Percentiles rank a stretch among this genome's conserved stretches.
Conservation (phyloP, 305 asterid genomes). For the Andrographis paniculata region DNA sequence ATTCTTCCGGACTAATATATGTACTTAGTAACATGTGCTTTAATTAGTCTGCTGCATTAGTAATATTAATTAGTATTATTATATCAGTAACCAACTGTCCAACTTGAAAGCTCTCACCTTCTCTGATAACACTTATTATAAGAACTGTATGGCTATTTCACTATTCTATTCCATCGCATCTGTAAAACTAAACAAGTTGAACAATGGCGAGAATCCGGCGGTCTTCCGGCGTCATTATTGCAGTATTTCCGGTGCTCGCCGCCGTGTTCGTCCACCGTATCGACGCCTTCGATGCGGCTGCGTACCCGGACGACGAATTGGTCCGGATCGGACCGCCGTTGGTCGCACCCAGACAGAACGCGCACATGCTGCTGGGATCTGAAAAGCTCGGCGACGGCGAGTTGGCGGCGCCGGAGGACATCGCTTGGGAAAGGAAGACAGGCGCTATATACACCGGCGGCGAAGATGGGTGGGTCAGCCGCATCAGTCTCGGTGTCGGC, state of each 20-base stretch:
- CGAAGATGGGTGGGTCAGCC: constrained; percentile 69
- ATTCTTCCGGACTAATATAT: too few relatives aligned
- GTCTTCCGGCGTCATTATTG: constrained; percentile 1
- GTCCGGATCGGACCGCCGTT: constrained; percentile 19
- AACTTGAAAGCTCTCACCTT: too few relatives aligned
- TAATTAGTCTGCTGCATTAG: too few relatives aligned
- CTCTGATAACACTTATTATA: too few relatives aligned
- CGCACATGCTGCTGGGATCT: constrained; percentile 39
- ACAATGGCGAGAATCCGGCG: too few relatives aligned
- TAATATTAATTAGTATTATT: too few relatives aligned
- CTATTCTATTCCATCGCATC: too few relatives aligned
- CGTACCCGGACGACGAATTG: constrained; percentile 37
- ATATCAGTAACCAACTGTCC: too few relatives aligned
- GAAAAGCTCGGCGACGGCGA: constrained; percentile 57
- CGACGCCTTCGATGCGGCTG: constrained; percentile 56
- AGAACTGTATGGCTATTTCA: too few relatives aligned
- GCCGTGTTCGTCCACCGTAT: constrained; percentile 46
- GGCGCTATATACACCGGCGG: constrained; percentile 66
- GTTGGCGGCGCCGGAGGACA: constrained; percentile 60
- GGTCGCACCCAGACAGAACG: constrained; percentile 31
- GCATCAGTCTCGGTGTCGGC: constrained; percentile 36
- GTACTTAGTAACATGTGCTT: too few relatives aligned
- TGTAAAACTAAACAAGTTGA: too few relatives aligned
- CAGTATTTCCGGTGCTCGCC: constrained; percentile 27
- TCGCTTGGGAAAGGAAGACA: constrained; percentile 43